A percentile compares a stretch with the other conserved stretches of the same genome.
Evolutionary conservation across 352 stramenopile species (phyloP).

Genomic region (Phytophthora hibernalis): DNA sequence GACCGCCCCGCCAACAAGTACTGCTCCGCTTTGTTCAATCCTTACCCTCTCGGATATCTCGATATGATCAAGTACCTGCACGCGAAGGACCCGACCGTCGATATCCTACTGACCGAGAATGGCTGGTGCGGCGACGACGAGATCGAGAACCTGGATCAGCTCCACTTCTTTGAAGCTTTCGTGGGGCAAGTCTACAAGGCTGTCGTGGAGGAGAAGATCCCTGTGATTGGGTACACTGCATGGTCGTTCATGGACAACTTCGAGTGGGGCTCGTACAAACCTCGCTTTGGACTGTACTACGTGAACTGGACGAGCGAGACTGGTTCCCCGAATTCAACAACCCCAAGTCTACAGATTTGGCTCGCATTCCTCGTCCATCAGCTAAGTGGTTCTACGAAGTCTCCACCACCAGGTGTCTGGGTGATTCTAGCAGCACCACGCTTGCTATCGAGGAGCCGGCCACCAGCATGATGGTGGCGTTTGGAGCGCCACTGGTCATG

Average conservation of each 20-base stretch:
- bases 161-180: conserved; percentile 51
- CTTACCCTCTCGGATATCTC: conserved; percentile 51
- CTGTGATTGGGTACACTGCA: conserved; percentile 43
- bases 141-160: conserved; percentile 51
- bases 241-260: conserved; percentile 55
- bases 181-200: conserved; percentile 52
- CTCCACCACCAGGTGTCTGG: conserved; percentile 35
- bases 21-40: conserved; percentile 45
- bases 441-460: conserved; percentile 1
- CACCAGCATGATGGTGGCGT: conserved; percentile 5
- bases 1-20: conserved; percentile 49
- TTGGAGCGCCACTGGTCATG: conserved; percentile 22
- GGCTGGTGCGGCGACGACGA: conserved; percentile 53
- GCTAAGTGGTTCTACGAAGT: conserved; percentile 49
- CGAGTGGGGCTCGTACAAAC: conserved; percentile 52
- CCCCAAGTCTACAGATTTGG: conserved; percentile 41
- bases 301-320: conserved; percentile 59
- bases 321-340: conserved; percentile 36
- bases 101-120: conserved; percentile 10
- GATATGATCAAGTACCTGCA: conserved; percentile 52
- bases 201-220: conserved; percentile 46
- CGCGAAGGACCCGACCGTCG: conserved; percentile 40
- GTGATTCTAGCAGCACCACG: conserved; percentile 10
- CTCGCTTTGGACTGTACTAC: conserved; percentile 69
- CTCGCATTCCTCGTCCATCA: conserved; percentile 40